Percentiles rank a stretch among this genome's conserved stretches.
These are phyloP conservation scores for Prillingera fragicola DNA, from an alignment of 1,284 basidiomycete genomes.

Conservation along the genomic window DNA sequence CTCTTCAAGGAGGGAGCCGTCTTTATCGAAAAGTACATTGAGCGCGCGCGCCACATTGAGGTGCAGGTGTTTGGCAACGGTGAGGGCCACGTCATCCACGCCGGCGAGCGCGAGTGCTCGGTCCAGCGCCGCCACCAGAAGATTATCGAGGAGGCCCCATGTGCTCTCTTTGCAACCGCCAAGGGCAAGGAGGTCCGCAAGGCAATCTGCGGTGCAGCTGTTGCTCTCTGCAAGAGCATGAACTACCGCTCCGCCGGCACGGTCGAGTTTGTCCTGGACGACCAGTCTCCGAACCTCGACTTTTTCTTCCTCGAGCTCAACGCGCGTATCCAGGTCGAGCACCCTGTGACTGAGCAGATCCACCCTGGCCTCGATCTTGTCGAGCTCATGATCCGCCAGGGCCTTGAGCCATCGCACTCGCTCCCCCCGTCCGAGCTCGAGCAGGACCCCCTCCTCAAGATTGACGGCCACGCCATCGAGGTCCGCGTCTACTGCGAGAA, in stretches of 20 bases:
- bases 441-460: conserved; percentile 22
- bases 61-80: conserved; percentile 68
- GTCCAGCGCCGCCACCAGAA: conserved; percentile 69
- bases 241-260: conserved; percentile 62
- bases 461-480: conserved; percentile 55
- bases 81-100: conserved; percentile 54
- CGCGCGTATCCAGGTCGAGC: conserved; percentile 67
- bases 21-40: conserved; percentile 61
- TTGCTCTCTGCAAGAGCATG: conserved; percentile 53
- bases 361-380: conserved; percentile 61
- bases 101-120: conserved; percentile 67
- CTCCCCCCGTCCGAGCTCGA: conserved; percentile 45
- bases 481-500: conserved; percentile 64
- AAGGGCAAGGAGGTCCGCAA: conserved; percentile 43
- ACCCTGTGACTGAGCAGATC: conserved; percentile 60
- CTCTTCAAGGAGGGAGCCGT: conserved; percentile 57
- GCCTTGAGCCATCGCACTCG: conserved; percentile 30
- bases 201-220: conserved; percentile 55
- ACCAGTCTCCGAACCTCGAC: conserved; percentile 41
- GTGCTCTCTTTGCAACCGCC: conserved; percentile 52
- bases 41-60: conserved; percentile 59
- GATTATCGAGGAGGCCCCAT: conserved; percentile 60
- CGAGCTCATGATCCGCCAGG: conserved; percentile 55
- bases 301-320: conserved; percentile 75
- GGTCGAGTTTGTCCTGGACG: conserved; percentile 63